Percentiles rank a stretch among this genome's conserved stretches.
phyloP scores from a whole-genome alignment of 73 alveolate species.

The Stentor coeruleus region DNA sequence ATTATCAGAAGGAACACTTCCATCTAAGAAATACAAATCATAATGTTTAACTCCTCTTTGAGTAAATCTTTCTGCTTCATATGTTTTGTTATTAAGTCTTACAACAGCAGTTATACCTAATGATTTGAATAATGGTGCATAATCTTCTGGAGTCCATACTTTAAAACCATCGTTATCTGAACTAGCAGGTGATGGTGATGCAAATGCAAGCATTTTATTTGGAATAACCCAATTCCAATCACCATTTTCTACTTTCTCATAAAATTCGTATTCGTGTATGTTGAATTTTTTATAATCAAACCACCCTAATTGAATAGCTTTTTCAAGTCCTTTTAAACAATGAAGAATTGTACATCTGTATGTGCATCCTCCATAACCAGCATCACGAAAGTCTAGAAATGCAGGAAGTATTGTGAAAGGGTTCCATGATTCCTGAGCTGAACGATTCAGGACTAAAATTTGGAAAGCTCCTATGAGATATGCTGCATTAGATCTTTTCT shows the following conservation, averaged over 20 bases:
- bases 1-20: constrained; percentile 89
- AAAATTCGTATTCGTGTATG: constrained; percentile 67
- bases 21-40: constrained; percentile 91
- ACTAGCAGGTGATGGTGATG: constrained; percentile 58
- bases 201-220: constrained; percentile 61
- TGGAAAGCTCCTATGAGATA: constrained; percentile 86
- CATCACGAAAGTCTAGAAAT: constrained; percentile 79
- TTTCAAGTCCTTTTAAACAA: constrained; percentile 78
- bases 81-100: constrained; percentile 76
- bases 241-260: constrained; percentile 85
- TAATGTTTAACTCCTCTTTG: constrained; percentile 68
- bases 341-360: constrained; percentile 81
- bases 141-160: constrained; percentile 84
- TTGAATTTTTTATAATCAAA: constrained; percentile 67
- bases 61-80: constrained; percentile 64
- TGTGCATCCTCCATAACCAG: constrained; percentile 84
- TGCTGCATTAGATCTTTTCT: constrained; percentile 79
- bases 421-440: constrained; percentile 92
- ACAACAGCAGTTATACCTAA: constrained; percentile 73
- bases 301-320: constrained; percentile 72
- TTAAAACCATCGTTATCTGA: constrained; percentile 59
- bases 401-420: constrained; percentile 63
- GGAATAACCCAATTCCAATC: constrained; percentile 87
- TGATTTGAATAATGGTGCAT: constrained; percentile 84
- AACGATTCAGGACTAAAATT: constrained; percentile 58